phyloP scores from a whole-genome alignment of 179 eudicot species.

The Beta macrorhiza region DNA sequence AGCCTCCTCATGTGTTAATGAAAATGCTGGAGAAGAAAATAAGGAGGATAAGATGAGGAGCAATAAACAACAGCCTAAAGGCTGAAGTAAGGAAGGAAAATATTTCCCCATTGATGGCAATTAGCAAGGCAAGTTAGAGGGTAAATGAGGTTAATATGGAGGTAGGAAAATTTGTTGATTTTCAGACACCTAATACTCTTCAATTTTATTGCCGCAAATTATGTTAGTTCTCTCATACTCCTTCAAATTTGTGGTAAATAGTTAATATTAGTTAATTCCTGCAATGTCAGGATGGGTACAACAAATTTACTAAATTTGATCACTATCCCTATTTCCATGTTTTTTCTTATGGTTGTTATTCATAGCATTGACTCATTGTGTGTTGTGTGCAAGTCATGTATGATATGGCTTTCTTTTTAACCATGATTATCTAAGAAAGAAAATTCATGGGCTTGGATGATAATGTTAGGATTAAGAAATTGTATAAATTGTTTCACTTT shows the following conservation, averaged over 20 bases:
- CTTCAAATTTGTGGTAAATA: conserved; percentile 5
- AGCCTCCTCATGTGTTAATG: conserved; percentile 29
- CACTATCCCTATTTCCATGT: not conserved
- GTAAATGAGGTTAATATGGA: conserved; percentile 25
- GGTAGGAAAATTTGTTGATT: not conserved
- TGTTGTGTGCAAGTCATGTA: too few species aligned
- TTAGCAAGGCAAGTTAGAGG: conserved; percentile 5
- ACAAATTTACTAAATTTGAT: not conserved
- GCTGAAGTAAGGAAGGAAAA: conserved; percentile 7
- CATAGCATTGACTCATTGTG: not conserved
- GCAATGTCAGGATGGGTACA: not conserved
- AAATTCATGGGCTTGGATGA: too few species aligned
- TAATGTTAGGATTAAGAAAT: too few species aligned
- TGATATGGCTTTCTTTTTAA: too few species aligned
- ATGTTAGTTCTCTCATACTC: conserved; percentile 14
- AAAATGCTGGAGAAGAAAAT: conserved; percentile 17
- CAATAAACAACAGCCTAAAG: conserved; percentile 12
- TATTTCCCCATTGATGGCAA: conserved; percentile 28
- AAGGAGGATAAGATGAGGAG: conserved; percentile 6
- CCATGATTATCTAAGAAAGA: too few species aligned
- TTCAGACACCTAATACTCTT: not conserved
- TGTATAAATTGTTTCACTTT: too few species aligned
- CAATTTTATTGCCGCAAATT: conserved; percentile 23
- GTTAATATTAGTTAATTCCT: conserved; percentile 17
- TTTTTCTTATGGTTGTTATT: not conserved